Conservation (phyloP, 768 basidiomycete genomes). For the Candolleomyces aberdarensis region DNA sequence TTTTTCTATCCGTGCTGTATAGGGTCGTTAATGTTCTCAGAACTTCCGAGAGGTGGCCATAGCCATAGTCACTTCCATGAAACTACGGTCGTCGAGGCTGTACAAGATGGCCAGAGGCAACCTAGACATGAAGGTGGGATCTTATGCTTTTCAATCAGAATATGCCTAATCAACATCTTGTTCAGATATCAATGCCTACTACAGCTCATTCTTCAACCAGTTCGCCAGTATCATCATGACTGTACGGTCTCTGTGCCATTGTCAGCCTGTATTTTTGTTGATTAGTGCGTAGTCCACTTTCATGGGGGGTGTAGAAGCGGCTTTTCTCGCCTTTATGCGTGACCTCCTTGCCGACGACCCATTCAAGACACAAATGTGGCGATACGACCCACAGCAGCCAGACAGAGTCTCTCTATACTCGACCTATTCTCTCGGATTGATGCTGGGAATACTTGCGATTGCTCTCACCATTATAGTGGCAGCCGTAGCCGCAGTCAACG, state of each 20-base stretch:
- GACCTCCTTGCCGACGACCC: not conserved
- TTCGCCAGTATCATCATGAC: not conserved
- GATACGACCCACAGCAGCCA: not conserved
- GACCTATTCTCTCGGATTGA: slow-evolving; percentile 2
- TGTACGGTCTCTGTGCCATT: not conserved
- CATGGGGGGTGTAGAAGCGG: not conserved
- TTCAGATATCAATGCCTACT: not conserved
- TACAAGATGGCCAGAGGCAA: no score
- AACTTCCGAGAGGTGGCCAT: no score
- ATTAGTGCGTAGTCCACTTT: not conserved
- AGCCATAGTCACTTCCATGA: no score
- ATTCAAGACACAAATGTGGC: not conserved
- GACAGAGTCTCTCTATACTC: not conserved
- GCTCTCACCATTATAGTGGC: not conserved
- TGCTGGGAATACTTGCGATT: not conserved
- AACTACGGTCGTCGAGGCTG: no score
- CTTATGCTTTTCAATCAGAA: no score
- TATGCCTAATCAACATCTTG: no score
- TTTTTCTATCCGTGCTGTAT: no score
- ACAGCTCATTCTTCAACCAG: not conserved
- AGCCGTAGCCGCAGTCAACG: not conserved
- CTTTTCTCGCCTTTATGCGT: not conserved
- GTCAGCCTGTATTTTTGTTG: no score
- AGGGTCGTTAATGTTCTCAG: no score
- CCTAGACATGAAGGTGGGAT: no score